phyloP scores from a whole-genome alignment of 2,329 filamentous ascomycete species.

The Colletotrichum brevisporum region DNA sequence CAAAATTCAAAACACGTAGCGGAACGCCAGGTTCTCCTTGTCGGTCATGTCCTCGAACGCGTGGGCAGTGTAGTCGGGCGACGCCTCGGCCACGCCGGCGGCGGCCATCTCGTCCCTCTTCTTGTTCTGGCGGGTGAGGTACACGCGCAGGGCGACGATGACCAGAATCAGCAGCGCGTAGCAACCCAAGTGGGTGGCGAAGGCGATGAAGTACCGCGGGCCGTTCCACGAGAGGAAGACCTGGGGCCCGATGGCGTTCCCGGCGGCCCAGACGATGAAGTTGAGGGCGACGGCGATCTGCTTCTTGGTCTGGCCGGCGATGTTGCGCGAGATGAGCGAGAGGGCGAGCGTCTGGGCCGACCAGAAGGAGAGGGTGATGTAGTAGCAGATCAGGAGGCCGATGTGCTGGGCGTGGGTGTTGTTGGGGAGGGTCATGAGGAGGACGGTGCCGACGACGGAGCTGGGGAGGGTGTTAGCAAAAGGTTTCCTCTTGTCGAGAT shows the following conservation, averaged over 20 bases:
- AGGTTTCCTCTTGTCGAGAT: background rate
- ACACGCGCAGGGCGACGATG: constrained; percentile 70
- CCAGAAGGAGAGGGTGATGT: constrained; percentile 85
- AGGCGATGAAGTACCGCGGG: constrained; percentile 78
- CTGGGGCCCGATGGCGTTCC: constrained; percentile 78
- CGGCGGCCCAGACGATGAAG: constrained; percentile 78
- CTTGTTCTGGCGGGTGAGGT: constrained; percentile 71
- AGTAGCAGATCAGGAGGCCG: constrained; percentile 80
- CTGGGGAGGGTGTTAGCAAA: constrained; percentile 50
- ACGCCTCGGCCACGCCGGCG: constrained; percentile 56
- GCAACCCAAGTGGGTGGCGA: constrained; percentile 78
- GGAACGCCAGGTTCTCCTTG: constrained; percentile 71
- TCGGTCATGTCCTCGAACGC: constrained; percentile 76
- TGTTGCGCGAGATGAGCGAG: constrained; percentile 77
- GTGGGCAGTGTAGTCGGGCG: constrained; percentile 59
- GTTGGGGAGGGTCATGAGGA: constrained; percentile 78
- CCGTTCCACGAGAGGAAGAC: constrained; percentile 73
- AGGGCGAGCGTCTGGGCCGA: constrained; percentile 77
- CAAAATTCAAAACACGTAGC: constrained; percentile 64
- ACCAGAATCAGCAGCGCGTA: constrained; percentile 73
- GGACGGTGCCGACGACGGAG: constrained; percentile 79
- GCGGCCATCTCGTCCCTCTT: constrained; percentile 65
- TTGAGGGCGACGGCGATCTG: constrained; percentile 76
- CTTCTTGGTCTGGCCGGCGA: constrained; percentile 83
- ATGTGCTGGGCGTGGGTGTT: constrained; percentile 70